Evolutionary conservation across 1,139 yeast genomes (phyloP).

Genomic region (Nakaseomyces kungkrabaensis): DNA sequence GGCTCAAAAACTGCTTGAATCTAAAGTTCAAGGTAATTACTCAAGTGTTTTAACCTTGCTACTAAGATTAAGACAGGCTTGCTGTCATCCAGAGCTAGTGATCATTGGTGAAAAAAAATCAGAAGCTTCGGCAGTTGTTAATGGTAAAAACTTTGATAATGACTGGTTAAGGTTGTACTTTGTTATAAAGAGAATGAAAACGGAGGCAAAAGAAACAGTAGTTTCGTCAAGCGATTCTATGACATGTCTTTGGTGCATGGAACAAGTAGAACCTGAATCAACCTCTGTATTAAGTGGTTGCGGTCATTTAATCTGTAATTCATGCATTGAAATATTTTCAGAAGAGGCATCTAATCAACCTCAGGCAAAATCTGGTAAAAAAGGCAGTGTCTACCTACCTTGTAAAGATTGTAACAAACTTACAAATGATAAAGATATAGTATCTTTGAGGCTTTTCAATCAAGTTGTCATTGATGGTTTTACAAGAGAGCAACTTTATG

Average conservation of each 20-base stretch:
- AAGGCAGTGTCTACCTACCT: constrained; percentile 36
- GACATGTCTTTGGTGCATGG: constrained; percentile 62
- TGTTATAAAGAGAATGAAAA: constrained; percentile 21
- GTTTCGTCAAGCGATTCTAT: constrained; percentile 24
- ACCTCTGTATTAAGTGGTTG: constrained; percentile 46
- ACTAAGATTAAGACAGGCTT: constrained; percentile 78
- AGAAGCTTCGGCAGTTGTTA: constrained; percentile 22
- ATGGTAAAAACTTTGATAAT: constrained; percentile 24
- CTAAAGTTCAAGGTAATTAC: constrained; percentile 35
- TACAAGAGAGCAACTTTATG: constrained; percentile 27
- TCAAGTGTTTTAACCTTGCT: constrained; percentile 62
- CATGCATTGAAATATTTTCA: constrained; percentile 47
- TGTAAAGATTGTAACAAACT: constrained; percentile 43
- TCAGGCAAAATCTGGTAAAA: constrained; percentile 30
- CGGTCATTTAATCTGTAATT: constrained; percentile 61
- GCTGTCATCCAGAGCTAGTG: constrained; percentile 75
- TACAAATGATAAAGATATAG: constrained; percentile 36
- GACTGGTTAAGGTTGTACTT: constrained; percentile 26
- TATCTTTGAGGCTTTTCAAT: constrained; percentile 45
- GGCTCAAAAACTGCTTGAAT: constrained; percentile 38
- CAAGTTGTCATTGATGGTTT: constrained; percentile 33
- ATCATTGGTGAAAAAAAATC: constrained; percentile 48
- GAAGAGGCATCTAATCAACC: constrained; percentile 31
- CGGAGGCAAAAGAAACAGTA: constrained; percentile 22
- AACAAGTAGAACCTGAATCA: constrained; percentile 41